phyloP scores from a whole-genome alignment of 1,284 basidiomycete species.

The Rhodotorula sp. region DNA sequence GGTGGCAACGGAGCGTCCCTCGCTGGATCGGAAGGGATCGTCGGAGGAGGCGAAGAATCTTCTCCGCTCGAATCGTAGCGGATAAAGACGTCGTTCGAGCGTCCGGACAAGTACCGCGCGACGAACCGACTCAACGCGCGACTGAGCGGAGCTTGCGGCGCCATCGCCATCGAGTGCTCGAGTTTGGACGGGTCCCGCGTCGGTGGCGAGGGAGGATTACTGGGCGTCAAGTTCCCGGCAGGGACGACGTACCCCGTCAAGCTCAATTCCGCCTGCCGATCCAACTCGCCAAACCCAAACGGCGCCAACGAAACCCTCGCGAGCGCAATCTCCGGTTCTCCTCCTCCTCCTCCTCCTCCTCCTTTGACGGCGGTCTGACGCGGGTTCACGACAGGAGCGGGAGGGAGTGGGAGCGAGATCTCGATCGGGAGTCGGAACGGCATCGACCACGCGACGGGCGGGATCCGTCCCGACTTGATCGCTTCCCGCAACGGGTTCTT shows the following conservation, averaged over 20 bases:
- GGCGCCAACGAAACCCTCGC: slow-evolving; percentile 38
- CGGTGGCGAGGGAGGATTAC: not conserved
- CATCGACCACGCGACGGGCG: slow-evolving; percentile 27
- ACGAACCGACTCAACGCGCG: slow-evolving; percentile 36
- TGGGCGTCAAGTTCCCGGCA: slow-evolving; percentile 21
- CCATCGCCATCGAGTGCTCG: not conserved
- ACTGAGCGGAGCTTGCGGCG: slow-evolving; percentile 21
- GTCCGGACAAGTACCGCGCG: slow-evolving; percentile 39
- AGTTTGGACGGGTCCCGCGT: no score
- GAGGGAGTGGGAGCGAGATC: slow-evolving; percentile 22
- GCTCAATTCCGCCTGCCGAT: slow-evolving; percentile 20
- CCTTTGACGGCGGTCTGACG: not conserved
- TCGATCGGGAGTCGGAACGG: slow-evolving; percentile 38
- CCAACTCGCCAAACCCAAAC: slow-evolving; percentile 28
- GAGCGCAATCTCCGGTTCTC: slow-evolving; percentile 21
- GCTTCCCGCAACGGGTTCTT: slow-evolving; percentile 27
- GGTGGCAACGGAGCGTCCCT: slow-evolving; percentile 31
- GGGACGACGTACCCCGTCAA: slow-evolving; percentile 38
- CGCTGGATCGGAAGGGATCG: slow-evolving; percentile 3
- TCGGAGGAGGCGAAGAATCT: not conserved
- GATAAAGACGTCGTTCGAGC: slow-evolving; percentile 34
- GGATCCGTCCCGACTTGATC: slow-evolving; percentile 9
- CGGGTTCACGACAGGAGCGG: not conserved
- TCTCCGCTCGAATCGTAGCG: slow-evolving; percentile 34
- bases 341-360: not conserved